These are phyloP conservation scores for Talaromyces sp. DNA, from an alignment of 2,329 filamentous ascomycete species.

Conservation along the genomic window DNA sequence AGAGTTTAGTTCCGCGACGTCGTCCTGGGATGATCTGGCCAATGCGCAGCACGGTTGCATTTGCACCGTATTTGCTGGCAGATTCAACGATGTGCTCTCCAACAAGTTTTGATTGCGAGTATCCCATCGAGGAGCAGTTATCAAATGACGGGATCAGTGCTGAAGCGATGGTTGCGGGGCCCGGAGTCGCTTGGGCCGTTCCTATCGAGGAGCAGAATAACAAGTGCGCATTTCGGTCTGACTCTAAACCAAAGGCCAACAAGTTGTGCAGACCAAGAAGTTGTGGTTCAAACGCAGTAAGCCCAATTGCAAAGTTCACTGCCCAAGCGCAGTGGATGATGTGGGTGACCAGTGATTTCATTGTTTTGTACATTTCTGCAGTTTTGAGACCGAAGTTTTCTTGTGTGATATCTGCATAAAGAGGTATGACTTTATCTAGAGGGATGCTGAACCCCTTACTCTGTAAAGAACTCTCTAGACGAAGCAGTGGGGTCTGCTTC, in stretches of 20 bases:
- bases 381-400: constrained; percentile 38
- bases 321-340: constrained; percentile 53
- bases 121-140: constrained; percentile 26
- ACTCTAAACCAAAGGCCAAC: background rate
- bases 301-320: constrained; percentile 51
- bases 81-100: constrained; percentile 29
- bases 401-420: constrained; percentile 38
- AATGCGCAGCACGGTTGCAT: constrained; percentile 29
- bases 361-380: constrained; percentile 29
- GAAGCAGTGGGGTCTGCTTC: constrained; percentile 19
- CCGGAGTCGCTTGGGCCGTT: constrained; percentile 25
- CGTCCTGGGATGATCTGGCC: constrained; percentile 30
- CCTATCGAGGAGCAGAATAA: constrained; percentile 51
- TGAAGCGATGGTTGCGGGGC: constrained; percentile 18
- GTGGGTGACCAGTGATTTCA: constrained; percentile 39
- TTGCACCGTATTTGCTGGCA: constrained; percentile 23
- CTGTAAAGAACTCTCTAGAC: constrained; percentile 23
- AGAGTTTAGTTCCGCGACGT: constrained; percentile 29
- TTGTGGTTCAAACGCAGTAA: constrained; percentile 46
- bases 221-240: constrained; percentile 27
- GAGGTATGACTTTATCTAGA: constrained; percentile 35
- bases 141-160: constrained; percentile 13
- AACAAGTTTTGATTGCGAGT: constrained; percentile 30
- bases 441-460: constrained; percentile 4
- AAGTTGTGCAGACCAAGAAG: constrained; percentile 43